These are phyloP conservation scores for Hippophae tibetana DNA, from an alignment of 306 rosid species.

Conservation along the genomic window DNA sequence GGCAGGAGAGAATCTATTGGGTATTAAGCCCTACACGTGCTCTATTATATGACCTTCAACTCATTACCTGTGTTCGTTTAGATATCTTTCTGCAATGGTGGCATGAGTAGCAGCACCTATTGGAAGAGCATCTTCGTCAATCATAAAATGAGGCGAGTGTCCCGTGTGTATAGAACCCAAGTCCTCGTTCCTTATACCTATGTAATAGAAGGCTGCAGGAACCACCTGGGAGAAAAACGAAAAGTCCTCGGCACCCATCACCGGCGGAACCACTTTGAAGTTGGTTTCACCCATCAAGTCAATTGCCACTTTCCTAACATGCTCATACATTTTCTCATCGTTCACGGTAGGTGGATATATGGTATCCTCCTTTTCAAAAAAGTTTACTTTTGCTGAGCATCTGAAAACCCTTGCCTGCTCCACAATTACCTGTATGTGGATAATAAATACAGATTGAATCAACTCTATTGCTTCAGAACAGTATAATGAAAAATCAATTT, in stretches of 20 bases:
- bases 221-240: conserved; percentile 64
- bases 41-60: no score
- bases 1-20: no score
- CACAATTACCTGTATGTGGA: conserved; percentile 56
- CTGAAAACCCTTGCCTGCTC: conserved; percentile 75
- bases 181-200: conserved; percentile 77
- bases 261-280: conserved; percentile 72
- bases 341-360: conserved; percentile 91
- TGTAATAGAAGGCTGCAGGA: conserved; percentile 77
- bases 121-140: conserved; percentile 76
- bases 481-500: no score
- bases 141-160: conserved; percentile 84
- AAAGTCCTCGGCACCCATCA: conserved; percentile 98
- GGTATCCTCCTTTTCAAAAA: conserved; percentile 62
- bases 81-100: conserved; percentile 84
- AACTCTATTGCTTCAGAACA: no score
- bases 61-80: conserved; percentile 36
- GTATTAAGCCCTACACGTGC: no score
- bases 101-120: conserved; percentile 77
- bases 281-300: conserved; percentile 56
- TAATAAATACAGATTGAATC: no score
- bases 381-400: conserved; percentile 71
- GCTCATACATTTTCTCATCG: conserved; percentile 75
- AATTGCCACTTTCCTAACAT: conserved; percentile 66
- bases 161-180: conserved; percentile 84